Evolutionary conservation across 2,329 filamentous ascomycete genomes (phyloP).

Genomic region (Scopulariopsis brevicaulis): DNA sequence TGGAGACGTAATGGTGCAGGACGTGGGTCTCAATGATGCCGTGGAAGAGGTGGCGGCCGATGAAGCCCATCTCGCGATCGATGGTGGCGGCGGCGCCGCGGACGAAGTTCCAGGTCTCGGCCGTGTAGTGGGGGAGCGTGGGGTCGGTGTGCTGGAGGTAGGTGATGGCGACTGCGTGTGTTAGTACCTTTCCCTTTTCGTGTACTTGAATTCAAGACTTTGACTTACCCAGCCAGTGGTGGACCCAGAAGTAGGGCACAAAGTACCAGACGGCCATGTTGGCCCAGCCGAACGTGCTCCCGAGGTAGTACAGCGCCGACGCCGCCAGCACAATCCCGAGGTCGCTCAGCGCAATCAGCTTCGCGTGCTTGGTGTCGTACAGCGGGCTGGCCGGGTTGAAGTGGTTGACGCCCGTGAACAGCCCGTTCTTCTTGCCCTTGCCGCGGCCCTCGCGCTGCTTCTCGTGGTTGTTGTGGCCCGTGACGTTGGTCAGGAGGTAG

Average conservation of each 20-base stretch:
- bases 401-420: constrained; percentile 79
- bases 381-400: constrained; percentile 81
- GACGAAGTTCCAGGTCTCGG: constrained; percentile 81
- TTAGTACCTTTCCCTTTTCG: background rate
- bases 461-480: constrained; percentile 91
- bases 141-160: constrained; percentile 97
- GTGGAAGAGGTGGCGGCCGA: constrained; percentile 82
- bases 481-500: constrained; percentile 87
- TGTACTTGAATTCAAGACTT: background rate
- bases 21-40: constrained; percentile 98
- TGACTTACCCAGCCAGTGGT: constrained; percentile 92
- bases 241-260: constrained; percentile 91
- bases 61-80: constrained; percentile 93
- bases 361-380: constrained; percentile 84
- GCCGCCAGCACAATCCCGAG: constrained; percentile 59
- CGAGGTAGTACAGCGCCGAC: constrained; percentile 54
- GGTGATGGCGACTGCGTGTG: constrained; percentile 74
- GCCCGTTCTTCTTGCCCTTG: constrained; percentile 81
- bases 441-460: constrained; percentile 87
- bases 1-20: constrained; percentile 93
- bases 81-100: constrained; percentile 92
- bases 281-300: constrained; percentile 66
- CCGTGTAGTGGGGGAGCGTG: constrained; percentile 82
- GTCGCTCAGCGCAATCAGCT: constrained; percentile 78
- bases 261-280: constrained; percentile 95